Evolutionary conservation across 1,284 basidiomycete genomes (phyloP).

Genomic region (Amylostereum areolatum): DNA sequence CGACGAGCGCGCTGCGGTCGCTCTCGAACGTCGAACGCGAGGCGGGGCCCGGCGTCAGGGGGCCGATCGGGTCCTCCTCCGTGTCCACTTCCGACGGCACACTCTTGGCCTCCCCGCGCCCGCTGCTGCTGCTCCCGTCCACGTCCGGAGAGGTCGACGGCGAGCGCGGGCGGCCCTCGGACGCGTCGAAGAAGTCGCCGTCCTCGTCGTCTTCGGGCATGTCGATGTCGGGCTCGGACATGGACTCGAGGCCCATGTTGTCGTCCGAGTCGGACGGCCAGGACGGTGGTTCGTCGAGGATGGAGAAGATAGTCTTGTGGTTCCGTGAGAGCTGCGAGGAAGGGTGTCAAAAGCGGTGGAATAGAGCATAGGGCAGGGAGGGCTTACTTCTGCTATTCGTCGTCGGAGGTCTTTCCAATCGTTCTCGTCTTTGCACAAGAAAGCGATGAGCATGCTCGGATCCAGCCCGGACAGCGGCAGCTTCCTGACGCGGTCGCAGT

Average conservation of each 20-base stretch:
- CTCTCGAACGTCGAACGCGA: slow-evolving; percentile 36
- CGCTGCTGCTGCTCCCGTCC: slow-evolving; percentile 22
- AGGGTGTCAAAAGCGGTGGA: not conserved
- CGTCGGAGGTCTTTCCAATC: slow-evolving; percentile 83
- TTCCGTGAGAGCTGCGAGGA: slow-evolving; percentile 40
- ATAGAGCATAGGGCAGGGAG: slow-evolving; percentile 4
- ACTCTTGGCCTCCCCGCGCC: slow-evolving; percentile 17
- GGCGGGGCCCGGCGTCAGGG: slow-evolving; percentile 56
- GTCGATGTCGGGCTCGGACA: slow-evolving; percentile 68
- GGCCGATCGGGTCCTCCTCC: slow-evolving; percentile 61
- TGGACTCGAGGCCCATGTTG: slow-evolving; percentile 73
- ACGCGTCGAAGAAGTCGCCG: slow-evolving; percentile 41
- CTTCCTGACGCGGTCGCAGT: slow-evolving; percentile 90
- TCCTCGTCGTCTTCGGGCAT: slow-evolving; percentile 39
- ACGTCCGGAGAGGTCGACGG: slow-evolving; percentile 32
- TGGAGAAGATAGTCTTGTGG: slow-evolving; percentile 72
- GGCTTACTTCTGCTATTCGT: slow-evolving; percentile 61
- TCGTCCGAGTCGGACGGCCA: slow-evolving; percentile 76
- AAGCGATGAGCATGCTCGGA: slow-evolving; percentile 95
- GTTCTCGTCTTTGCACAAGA: slow-evolving; percentile 75
- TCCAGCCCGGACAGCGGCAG: slow-evolving; percentile 90
- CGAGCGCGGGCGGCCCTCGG: slow-evolving; percentile 23
- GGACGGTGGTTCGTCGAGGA: slow-evolving; percentile 80
- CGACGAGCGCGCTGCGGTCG: slow-evolving; percentile 13
- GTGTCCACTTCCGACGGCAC: slow-evolving; percentile 52